Evolutionary conservation across 2,329 filamentous ascomycete species (phyloP).

Genomic region (Beauveria bassiana): DNA sequence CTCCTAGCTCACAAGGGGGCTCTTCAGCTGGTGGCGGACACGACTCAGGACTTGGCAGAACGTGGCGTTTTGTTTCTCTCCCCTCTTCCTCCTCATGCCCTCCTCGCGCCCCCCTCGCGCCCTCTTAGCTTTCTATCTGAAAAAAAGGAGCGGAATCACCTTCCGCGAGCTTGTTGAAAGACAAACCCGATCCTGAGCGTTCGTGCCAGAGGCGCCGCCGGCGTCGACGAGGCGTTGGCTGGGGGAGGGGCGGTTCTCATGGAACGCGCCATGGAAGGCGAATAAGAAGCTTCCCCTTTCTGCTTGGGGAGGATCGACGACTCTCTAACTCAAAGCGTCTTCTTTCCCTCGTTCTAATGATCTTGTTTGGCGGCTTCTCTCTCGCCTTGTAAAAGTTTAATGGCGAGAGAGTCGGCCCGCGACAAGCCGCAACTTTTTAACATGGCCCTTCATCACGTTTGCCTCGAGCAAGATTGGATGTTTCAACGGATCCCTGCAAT

Average conservation of each 20-base stretch:
- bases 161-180: not conserved
- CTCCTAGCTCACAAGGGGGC: not conserved
- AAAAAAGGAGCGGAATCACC: not conserved
- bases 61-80: not conserved
- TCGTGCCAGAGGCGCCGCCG: not conserved
- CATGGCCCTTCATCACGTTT: not conserved
- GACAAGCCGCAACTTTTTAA: not conserved
- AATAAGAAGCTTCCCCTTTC: not conserved
- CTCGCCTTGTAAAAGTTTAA: not conserved
- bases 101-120: not conserved
- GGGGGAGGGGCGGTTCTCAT: too few relatives aligned
- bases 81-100: not conserved
- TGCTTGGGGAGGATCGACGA: not conserved
- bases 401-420: too few relatives aligned
- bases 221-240: not conserved
- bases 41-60: not conserved
- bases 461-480: not conserved
- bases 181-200: slow-evolving; percentile 7
- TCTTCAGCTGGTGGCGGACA: slow-evolving; percentile 4
- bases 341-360: not conserved
- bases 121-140: not conserved
- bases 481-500: not conserved
- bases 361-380: not conserved
- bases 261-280: not conserved
- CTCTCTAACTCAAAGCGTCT: not conserved